These are phyloP conservation scores for Rhodotorula graminis DNA, from an alignment of 768 basidiomycete species.

Conservation along the genomic window DNA sequence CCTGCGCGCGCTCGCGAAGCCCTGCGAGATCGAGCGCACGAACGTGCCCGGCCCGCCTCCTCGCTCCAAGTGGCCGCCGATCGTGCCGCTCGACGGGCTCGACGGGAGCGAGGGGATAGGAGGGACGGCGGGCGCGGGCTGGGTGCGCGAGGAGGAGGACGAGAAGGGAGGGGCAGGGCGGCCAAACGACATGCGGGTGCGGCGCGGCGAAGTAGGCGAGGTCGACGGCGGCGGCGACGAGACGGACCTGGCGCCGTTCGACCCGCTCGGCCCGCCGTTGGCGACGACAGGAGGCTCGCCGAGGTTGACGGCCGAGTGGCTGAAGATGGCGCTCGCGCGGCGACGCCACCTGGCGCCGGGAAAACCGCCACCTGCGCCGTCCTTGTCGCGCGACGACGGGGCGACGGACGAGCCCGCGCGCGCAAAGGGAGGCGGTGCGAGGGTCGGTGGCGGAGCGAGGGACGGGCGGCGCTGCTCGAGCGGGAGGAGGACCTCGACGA, in stretches of 20 bases:
- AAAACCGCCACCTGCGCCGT: not conserved
- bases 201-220: not conserved
- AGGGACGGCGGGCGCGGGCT: not conserved
- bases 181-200: not conserved
- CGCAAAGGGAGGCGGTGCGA: too few species aligned
- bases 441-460: not conserved
- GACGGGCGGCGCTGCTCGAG: not conserved
- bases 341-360: constrained; percentile 3
- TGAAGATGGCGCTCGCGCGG: constrained; percentile 12
- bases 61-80: too few species aligned
- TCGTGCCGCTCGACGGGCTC: not conserved
- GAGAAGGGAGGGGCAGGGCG: too few species aligned
- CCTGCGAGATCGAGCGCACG: not conserved
- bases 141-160: not conserved
- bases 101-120: not conserved
- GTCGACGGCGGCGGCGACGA: not conserved
- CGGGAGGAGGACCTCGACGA: not conserved
- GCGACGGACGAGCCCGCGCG: not conserved
- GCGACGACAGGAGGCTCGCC: too few species aligned
- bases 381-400: too few species aligned
- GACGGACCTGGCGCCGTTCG: not conserved
- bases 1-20: not conserved
- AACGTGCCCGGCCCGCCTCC: not conserved
- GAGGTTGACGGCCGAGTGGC: not conserved
- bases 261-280: too few species aligned